phyloP scores from a whole-genome alignment of 2,329 filamentous ascomycete genomes.

The Sordariomycetes sp. region DNA sequence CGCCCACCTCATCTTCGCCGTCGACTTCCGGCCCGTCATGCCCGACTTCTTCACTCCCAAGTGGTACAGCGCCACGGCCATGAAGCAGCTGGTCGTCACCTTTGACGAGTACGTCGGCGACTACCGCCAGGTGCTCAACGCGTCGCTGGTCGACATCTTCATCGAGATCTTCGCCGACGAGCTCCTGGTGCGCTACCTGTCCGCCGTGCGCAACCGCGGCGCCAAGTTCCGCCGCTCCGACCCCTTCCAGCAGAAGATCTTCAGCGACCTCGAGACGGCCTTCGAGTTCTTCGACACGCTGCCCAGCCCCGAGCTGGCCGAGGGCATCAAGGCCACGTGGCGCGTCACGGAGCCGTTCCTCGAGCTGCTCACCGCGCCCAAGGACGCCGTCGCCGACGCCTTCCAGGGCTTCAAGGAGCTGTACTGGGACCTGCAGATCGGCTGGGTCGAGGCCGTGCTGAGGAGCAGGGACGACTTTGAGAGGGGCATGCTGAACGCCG shows the following conservation, averaged over 20 bases:
- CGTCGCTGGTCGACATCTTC: constrained; percentile 80
- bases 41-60: constrained; percentile 81
- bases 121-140: constrained; percentile 75
- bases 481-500: constrained; percentile 72
- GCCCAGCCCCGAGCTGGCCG: constrained; percentile 57
- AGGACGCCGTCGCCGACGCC: constrained; percentile 59
- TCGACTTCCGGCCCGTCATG: constrained; percentile 79
- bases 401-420: constrained; percentile 75
- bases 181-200: constrained; percentile 76
- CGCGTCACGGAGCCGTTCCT: constrained; percentile 79
- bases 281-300: constrained; percentile 79
- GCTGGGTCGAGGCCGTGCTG: constrained; percentile 90
- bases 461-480: constrained; percentile 89
- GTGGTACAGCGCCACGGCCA: constrained; percentile 80
- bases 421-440: constrained; percentile 91
- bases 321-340: constrained; percentile 83
- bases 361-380: constrained; percentile 67
- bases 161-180: constrained; percentile 90
- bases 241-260: constrained; percentile 85
- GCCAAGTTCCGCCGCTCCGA: constrained; percentile 81
- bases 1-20: constrained; percentile 73
- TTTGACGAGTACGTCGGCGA: constrained; percentile 92
- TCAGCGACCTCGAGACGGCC: constrained; percentile 80
- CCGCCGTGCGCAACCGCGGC: constrained; percentile 75
- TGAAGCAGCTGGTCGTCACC: constrained; percentile 89